These are phyloP conservation scores for Scytalidium lignicola DNA, from an alignment of 2,329 filamentous ascomycete genomes.

Conservation along the genomic window DNA sequence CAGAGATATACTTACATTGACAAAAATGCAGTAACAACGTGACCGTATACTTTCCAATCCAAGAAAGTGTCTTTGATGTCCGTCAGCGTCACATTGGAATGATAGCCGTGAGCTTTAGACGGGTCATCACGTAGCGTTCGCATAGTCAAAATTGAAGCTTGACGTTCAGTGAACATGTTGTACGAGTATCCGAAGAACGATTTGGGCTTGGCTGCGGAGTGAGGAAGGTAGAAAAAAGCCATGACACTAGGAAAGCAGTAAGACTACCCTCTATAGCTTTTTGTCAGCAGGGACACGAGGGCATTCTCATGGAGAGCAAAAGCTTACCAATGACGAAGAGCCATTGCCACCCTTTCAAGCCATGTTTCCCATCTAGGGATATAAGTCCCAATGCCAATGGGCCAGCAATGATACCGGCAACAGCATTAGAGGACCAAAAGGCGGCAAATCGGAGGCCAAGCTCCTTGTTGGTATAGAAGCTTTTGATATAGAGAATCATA, in stretches of 20 bases:
- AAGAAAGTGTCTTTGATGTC: constrained; percentile 2
- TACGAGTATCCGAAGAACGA: constrained; percentile 2
- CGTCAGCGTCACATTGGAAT: constrained; percentile 23
- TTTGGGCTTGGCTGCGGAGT: constrained; percentile 19
- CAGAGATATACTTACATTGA: constrained; percentile 1
- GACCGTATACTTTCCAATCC: constrained; percentile 9
- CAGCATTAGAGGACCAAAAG: constrained; percentile 5
- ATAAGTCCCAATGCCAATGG: constrained; percentile 4
- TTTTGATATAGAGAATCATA: constrained; percentile 19
- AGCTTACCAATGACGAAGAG: constrained; percentile 4
- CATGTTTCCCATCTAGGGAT: constrained; percentile 2
- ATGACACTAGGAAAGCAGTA: constrained; percentile 5
- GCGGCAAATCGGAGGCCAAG: constrained; percentile 10
- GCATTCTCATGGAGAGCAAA: neutral
- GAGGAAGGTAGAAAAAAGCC: constrained; percentile 19
- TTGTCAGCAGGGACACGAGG: neutral
- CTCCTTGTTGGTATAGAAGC: constrained; percentile 23
- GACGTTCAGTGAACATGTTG: constrained; percentile 28
- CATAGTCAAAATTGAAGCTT: constrained; percentile 35
- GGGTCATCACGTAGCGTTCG: constrained; percentile 40
- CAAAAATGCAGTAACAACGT: constrained; percentile 15
- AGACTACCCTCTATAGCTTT: neutral
- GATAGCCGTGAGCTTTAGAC: constrained; percentile 29
- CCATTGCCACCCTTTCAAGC: constrained; percentile 7
- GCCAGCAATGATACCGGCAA: constrained; percentile 2